Evolutionary conservation across 371 early-diverging fungal genomes (phyloP), one percentile per base, ranked within the genome.

Genomic region (Phascolomyces articulosus): DNA sequence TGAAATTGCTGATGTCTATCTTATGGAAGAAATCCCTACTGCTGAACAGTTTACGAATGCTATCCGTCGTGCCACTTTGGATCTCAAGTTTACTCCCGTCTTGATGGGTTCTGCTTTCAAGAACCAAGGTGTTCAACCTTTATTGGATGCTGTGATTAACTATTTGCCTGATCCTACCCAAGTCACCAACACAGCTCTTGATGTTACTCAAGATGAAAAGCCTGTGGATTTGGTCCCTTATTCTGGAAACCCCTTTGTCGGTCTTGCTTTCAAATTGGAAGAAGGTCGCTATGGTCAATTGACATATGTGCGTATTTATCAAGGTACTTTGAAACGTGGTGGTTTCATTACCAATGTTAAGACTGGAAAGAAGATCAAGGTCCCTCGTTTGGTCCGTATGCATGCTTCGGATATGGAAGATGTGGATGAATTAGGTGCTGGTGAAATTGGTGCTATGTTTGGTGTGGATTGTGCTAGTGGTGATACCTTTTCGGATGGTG

Each of bases 371-470:
- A 91, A 87, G 79, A 90, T 96, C 77, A 98, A 97, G 86, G 93
- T 98, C 4, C 91, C 98, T 55, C 87, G 97, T 44, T 85, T 98
- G 57, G 98, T 96, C 40, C 94, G 99, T 69, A 98, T 98, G 99
- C 99, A 98, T 80, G 92, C 96, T 60, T 91, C 96, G 72, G 96
- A 96, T 77, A 95, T 98, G 95, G 98, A 98, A 78, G 98, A 98
- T 78, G 96, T 98, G 0, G 93, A 96, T 64, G 83, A 87, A 70
- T 89, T 97, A 27, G 94, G 92, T 62, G 93, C 96, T 58, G 99
- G 99, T 70, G 99, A 98, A 83, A 98, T 98, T 62, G 95, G 97
- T 77, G 99, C 99, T 23, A 83, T 98, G 78, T 98, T 98, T 79
- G 99, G 99, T 72, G 90, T 98, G 56, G 99, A 98, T 65, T 98